Evolutionary conservation across 2,329 filamentous ascomycete genomes (phyloP), one percentile per base, ranked within the genome.

Genomic region (Pseudopyrenochaeta lycopersici): DNA sequence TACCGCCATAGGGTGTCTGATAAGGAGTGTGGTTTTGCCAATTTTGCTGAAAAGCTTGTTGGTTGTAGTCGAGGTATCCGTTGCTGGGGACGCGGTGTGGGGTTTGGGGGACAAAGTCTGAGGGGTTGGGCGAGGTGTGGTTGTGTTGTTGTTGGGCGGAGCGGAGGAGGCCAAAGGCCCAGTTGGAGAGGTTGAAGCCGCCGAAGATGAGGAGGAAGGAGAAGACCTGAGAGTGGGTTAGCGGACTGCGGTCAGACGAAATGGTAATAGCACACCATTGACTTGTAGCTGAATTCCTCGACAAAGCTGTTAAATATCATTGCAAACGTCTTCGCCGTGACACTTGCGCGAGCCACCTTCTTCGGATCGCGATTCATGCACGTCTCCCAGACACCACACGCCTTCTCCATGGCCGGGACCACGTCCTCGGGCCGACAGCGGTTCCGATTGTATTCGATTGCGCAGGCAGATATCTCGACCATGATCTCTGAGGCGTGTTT

Each of bases 241-340:
- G 21, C 10, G 14, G 38, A n/a, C n/a, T n/a, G n/a, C n/a, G n/a
- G n/a, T n/a, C n/a, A n/a, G n/a, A n/a, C n/a, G n/a, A 5, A 32
- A 17, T 11, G 50, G 1, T 40, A 66, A 23, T 39, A 40, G 67
- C 52, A 58, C 81, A 87, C 85, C 82, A 90, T 88, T 10, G 87
- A 85, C 76, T 97, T 97, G 76, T 91, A 89, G 60, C 90, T 92
- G 75, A 98, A 93, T 5, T 91, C 88, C 66, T 96, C 92, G 4
- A 96, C 88, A 74, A 98, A 97, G 67, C 90, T 89, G 73, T 98
- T 97, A 76, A 98, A 89, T 35, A 99, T 96, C 70, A 92, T 87
- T 1, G 94, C 94, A 71, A 97, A 90, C 21, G 93, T 95, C 69
- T 91, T 89, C 4, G 92, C 93, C 15, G 90, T 91, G 33, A 97